Percentiles rank a stretch among this genome's conserved stretches.
phyloP scores from a whole-genome alignment of 441 rosid species.

The Breynia disticha region DNA sequence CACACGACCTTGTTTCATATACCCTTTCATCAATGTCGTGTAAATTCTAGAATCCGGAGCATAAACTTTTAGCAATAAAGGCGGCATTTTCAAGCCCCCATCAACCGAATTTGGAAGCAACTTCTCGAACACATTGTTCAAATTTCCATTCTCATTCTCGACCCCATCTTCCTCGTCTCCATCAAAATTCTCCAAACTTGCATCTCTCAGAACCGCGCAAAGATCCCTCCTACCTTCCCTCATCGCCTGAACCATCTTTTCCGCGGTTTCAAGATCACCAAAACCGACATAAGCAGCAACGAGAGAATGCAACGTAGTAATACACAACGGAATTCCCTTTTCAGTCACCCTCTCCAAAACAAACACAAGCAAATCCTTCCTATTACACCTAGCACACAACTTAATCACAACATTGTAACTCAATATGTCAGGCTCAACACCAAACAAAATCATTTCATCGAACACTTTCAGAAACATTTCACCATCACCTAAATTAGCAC shows the following conservation, averaged over 20 bases:
- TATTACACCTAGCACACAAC: constrained; percentile 59
- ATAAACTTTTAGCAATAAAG: constrained; percentile 52
- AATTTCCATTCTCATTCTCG: constrained; percentile 15
- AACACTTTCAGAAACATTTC: constrained; percentile 55
- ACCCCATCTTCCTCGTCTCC: constrained; percentile 23
- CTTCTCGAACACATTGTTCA: constrained; percentile 37
- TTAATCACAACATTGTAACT: constrained; percentile 78
- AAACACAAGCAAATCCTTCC: constrained; percentile 67
- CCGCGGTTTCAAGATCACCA: constrained; percentile 65
- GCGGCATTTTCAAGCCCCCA: constrained; percentile 35
- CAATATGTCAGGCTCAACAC: constrained; percentile 62
- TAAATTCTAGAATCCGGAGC: constrained; percentile 70
- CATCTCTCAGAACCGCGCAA: constrained; percentile 62
- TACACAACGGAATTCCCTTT: constrained; percentile 47
- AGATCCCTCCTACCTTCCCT: constrained; percentile 79
- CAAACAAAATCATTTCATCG: constrained; percentile 55
- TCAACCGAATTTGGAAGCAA: constrained; percentile 55
- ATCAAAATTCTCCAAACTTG: constrained; percentile 33
- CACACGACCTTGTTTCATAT: constrained; percentile 75
- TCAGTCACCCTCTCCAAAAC: constrained; percentile 65
- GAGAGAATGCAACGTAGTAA: constrained; percentile 75
- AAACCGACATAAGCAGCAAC: constrained; percentile 94
- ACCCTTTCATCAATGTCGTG: constrained; percentile 93
- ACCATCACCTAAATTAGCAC: constrained; percentile 68
- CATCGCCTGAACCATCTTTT: constrained; percentile 80